Conservation (phyloP, 2,329 filamentous ascomycete genomes). For the Beauveria sp. region DNA sequence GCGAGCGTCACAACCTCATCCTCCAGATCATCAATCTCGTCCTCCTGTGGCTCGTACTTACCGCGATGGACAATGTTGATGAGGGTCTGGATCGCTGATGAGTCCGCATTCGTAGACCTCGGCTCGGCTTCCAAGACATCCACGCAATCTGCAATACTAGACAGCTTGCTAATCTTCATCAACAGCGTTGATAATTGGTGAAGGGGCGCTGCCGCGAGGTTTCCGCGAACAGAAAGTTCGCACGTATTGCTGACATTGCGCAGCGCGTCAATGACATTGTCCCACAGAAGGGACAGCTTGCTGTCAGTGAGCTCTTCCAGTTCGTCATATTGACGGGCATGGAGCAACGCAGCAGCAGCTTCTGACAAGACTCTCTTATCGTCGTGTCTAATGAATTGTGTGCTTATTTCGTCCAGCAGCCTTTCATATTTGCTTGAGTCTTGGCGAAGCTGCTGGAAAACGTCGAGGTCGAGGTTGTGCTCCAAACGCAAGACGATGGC, state of each 20-base stretch:
- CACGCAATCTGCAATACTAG: conserved; percentile 70
- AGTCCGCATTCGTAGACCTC: conserved; percentile 38
- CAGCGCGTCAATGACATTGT: conserved; percentile 69
- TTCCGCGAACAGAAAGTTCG: conserved; percentile 64
- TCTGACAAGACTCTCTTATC: conserved; percentile 79
- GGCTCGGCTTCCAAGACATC: conserved; percentile 62
- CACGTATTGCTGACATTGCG: conserved; percentile 62
- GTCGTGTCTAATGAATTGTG: conserved; percentile 88
- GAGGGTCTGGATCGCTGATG: conserved; percentile 59
- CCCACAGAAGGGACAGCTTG: conserved; percentile 79
- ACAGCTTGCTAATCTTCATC: conserved; percentile 72
- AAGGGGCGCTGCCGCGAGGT: conserved; percentile 57
- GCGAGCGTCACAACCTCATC: conserved; percentile 70
- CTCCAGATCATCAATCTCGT: conserved; percentile 67
- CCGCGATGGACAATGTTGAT: conserved; percentile 68
- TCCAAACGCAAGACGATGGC: conserved; percentile 79
- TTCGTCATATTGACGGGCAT: conserved; percentile 80
- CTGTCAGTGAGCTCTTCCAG: conserved; percentile 76
- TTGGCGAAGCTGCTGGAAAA: conserved; percentile 83
- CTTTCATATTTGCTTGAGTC: conserved; percentile 73
- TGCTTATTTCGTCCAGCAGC: conserved; percentile 83
- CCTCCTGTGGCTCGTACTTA: conserved; percentile 58
- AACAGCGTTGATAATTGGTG: conserved; percentile 66
- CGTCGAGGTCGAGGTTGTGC: conserved; percentile 76
- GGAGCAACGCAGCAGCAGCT: conserved; percentile 72